These are phyloP conservation scores for Rhododendron mucronatum DNA, from an alignment of 148 eudicot species.

Conservation along the genomic window DNA sequence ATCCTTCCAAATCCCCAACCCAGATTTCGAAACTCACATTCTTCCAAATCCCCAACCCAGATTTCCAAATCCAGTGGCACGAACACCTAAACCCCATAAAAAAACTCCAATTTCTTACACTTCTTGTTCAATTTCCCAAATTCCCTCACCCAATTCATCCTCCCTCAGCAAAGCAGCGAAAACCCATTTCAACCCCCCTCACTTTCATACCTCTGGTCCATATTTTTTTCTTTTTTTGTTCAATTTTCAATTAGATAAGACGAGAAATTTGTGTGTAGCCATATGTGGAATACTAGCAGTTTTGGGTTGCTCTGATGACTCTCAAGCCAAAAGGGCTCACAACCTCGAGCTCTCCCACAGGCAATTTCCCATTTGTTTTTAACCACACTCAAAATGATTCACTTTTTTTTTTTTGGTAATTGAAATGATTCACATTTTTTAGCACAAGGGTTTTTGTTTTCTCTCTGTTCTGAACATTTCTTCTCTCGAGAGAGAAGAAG, in stretches of 20 bases:
- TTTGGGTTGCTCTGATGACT: conserved; percentile 85
- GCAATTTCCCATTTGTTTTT: conserved; percentile 17
- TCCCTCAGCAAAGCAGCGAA: too few species aligned
- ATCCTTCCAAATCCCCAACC: neutral
- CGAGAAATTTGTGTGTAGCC: neutral
- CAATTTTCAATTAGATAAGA: neutral
- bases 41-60: conserved; percentile 3
- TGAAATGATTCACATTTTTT: too few species aligned
- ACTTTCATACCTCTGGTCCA: too few species aligned
- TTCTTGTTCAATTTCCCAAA: too few species aligned
- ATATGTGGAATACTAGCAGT: conserved; percentile 93
- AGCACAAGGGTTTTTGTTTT: too few species aligned
- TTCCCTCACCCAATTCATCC: too few species aligned
- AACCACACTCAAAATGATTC: neutral
- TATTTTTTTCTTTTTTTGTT: too few species aligned
- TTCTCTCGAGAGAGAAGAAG: too few species aligned
- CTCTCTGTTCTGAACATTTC: too few species aligned
- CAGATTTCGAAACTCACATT: too few species aligned
- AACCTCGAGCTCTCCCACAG: conserved; percentile 93
- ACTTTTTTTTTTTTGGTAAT: too few species aligned
- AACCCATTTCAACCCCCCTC: too few species aligned
- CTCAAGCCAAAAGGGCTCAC: conserved; percentile 70
- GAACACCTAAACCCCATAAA: neutral
- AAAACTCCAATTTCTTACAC: neutral
- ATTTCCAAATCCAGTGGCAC: neutral